phyloP scores from a whole-genome alignment of 352 stramenopile species.

The Globisporangium mamillatum region DNA sequence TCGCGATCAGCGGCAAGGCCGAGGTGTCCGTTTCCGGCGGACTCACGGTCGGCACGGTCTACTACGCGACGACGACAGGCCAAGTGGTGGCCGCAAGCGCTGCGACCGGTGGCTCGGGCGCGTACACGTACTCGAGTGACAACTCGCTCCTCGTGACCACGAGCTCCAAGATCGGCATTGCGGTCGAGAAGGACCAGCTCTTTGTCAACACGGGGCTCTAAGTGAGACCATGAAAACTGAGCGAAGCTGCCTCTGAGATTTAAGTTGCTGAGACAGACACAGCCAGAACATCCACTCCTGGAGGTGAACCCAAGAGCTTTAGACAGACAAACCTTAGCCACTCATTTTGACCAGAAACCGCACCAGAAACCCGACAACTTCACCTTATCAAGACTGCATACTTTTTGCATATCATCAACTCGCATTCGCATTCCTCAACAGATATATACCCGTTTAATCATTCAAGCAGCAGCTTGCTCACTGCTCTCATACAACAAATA shows the following conservation, averaged over 20 bases:
- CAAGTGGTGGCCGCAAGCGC: constrained; percentile 16
- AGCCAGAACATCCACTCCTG: no score
- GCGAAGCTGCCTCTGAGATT: not conserved
- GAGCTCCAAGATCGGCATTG: constrained; percentile 54
- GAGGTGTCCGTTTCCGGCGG: constrained; percentile 30
- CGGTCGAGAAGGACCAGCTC: constrained; percentile 45
- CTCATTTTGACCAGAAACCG: not conserved
- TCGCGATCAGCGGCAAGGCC: constrained; percentile 35
- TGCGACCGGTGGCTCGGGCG: constrained; percentile 2
- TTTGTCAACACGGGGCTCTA: constrained; percentile 57
- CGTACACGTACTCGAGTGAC: constrained; percentile 38
- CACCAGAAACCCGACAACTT: not conserved
- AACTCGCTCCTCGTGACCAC: constrained; percentile 41
- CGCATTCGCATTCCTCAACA: not conserved
- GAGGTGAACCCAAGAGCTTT: not conserved
- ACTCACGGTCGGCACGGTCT: constrained; percentile 29
- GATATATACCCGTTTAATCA: not conserved
- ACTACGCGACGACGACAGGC: constrained; percentile 64
- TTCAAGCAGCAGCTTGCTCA: not conserved
- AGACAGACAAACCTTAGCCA: not conserved
- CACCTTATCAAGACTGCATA: not conserved
- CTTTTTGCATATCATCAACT: not conserved
- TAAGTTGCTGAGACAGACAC: not conserved
- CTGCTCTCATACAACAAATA: not conserved
- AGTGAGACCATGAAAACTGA: constrained; percentile 2